These are phyloP conservation scores for Venturia aucupariae DNA, from an alignment of 2,329 filamentous ascomycete species.

Conservation along the genomic window DNA sequence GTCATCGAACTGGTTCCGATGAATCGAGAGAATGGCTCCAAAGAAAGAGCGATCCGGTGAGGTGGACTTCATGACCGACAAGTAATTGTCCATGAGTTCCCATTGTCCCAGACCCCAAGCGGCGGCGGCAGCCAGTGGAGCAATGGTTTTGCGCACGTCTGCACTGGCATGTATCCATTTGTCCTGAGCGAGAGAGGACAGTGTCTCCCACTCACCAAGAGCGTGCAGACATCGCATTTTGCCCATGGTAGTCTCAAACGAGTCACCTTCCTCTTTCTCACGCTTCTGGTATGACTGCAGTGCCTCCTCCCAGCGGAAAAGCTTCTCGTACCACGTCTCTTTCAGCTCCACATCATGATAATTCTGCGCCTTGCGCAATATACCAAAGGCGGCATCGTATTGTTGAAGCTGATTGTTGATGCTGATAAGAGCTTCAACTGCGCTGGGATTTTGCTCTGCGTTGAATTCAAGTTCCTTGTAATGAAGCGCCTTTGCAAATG, in stretches of 20 bases:
- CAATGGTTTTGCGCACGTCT: constrained; percentile 84
- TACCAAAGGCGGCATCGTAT: constrained; percentile 96
- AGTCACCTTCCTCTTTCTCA: constrained; percentile 59
- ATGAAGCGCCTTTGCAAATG: constrained; percentile 94
- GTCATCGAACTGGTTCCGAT: constrained; percentile 91
- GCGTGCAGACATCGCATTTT: constrained; percentile 99
- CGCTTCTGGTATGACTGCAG: constrained; percentile 84
- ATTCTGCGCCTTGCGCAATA: constrained; percentile 87
- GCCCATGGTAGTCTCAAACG: constrained; percentile 95
- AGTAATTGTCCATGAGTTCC: constrained; percentile 96
- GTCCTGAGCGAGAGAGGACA: constrained; percentile 80
- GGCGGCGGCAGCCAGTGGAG: constrained; percentile 85
- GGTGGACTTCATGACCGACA: constrained; percentile 86
- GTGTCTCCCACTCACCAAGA: constrained; percentile 90
- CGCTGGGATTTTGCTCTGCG: constrained; percentile 90
- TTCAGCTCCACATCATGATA: constrained; percentile 95
- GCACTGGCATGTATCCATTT: constrained; percentile 86
- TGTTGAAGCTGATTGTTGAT: constrained; percentile 99
- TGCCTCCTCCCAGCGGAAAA: constrained; percentile 97
- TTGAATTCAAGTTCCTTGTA: constrained; percentile 99
- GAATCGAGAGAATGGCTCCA: constrained; percentile 86
- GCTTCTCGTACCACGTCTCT: constrained; percentile 98
- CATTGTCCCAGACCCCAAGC: constrained; percentile 96
- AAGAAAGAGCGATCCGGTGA: constrained; percentile 97
- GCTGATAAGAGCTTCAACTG: constrained; percentile 93